A percentile compares a stretch with the other conserved stretches of the same genome.
These are phyloP conservation scores for Theobroma grandiflorum DNA, from an alignment of 441 rosid species.

Conservation along the genomic window DNA sequence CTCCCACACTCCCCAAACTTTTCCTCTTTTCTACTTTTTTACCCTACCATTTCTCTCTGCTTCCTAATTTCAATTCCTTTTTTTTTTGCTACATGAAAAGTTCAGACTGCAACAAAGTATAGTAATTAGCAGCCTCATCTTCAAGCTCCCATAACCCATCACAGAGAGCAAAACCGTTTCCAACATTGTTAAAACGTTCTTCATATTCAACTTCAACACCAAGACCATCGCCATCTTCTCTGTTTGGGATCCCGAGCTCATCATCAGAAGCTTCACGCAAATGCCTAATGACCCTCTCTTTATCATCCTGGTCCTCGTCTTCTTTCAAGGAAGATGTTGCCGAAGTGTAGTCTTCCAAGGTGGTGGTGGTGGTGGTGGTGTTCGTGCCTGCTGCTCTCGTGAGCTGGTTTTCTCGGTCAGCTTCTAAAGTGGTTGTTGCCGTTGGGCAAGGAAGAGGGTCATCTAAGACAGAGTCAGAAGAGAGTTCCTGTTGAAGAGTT, in stretches of 20 bases:
- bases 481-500: conserved; percentile 63
- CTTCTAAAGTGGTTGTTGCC: not conserved
- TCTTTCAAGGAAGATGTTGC: conserved; percentile 35
- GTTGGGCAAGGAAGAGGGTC: conserved; percentile 1
- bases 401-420: conserved; percentile 18
- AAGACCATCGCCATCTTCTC: conserved; percentile 23
- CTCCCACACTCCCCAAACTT: conserved; percentile 2
- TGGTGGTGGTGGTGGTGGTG: not conserved
- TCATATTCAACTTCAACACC: conserved; percentile 8
- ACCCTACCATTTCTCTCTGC: not conserved
- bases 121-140: conserved; percentile 77
- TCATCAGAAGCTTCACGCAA: conserved; percentile 88
- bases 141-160: conserved; percentile 83
- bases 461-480: conserved; percentile 33
- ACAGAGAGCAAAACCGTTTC: conserved; percentile 43
- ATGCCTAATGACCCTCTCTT: conserved; percentile 68
- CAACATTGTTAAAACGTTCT: conserved; percentile 32
- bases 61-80: not conserved
- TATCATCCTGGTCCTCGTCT: conserved; percentile 44
- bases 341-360: conserved; percentile 24
- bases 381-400: not conserved
- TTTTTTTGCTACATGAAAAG: conserved; percentile 58
- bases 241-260: conserved; percentile 83
- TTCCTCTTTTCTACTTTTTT: conserved; percentile 17
- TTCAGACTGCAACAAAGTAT: conserved; percentile 71